Percentiles rank a stretch among this genome's conserved stretches.
These are phyloP conservation scores for Onygenales sp. DNA, from an alignment of 2,329 filamentous ascomycete species.

Conservation along the genomic window DNA sequence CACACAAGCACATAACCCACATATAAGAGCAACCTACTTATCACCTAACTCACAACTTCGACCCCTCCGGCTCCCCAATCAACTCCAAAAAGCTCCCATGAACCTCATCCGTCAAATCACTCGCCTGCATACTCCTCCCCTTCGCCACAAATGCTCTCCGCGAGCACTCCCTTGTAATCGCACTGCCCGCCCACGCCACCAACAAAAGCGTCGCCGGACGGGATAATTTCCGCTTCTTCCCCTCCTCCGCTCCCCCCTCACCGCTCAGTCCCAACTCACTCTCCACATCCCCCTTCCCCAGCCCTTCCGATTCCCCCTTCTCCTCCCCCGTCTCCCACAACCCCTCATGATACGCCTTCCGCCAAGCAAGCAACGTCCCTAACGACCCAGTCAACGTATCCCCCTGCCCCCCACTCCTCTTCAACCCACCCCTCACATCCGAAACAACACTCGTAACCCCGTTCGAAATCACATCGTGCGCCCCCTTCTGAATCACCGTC, in stretches of 20 bases:
- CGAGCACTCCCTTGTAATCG: slow-evolving; percentile 84
- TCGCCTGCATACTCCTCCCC: slow-evolving; percentile 82
- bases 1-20: background rate
- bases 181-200: slow-evolving; percentile 77
- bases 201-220: slow-evolving; percentile 56
- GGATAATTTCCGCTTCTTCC: slow-evolving; percentile 47
- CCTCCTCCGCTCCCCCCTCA: slow-evolving; percentile 29
- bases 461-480: slow-evolving; percentile 72
- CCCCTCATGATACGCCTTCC: slow-evolving; percentile 73
- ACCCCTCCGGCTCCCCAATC: slow-evolving; percentile 59
- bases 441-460: slow-evolving; percentile 65
- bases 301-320: slow-evolving; percentile 13
- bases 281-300: slow-evolving; percentile 31
- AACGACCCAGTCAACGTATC: slow-evolving; percentile 88
- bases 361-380: slow-evolving; percentile 81
- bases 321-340: slow-evolving; percentile 55
- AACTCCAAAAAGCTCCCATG: slow-evolving; percentile 69
- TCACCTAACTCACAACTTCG: slow-evolving; percentile 17
- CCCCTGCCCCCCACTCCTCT: slow-evolving; percentile 88
- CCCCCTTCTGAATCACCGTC: slow-evolving; percentile 84
- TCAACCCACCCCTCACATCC: slow-evolving; percentile 71
- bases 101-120: slow-evolving; percentile 85
- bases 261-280: slow-evolving; percentile 24
- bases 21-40: background rate
- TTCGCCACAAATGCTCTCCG: slow-evolving; percentile 75